A percentile compares a stretch with the other conserved stretches of the same genome.
Evolutionary conservation across 306 rosid genomes (phyloP).

Genomic region (Abrus precatorius): DNA sequence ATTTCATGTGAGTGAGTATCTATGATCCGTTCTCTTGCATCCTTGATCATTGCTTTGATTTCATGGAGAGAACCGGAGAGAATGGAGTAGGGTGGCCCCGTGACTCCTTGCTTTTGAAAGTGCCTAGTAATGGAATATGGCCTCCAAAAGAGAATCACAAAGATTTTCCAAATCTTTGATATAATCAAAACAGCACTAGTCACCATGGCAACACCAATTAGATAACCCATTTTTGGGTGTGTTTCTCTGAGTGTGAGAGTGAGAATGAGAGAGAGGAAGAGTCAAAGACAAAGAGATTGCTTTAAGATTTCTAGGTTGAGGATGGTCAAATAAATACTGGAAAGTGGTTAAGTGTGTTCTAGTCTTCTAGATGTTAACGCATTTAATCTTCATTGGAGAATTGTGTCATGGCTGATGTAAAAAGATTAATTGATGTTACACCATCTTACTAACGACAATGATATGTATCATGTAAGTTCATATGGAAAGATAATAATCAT

Average conservation of each 20-base stretch:
- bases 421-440: background rate
- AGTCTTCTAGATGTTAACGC: background rate
- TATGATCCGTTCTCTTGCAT: constrained; percentile 28
- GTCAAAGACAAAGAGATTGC: too few relatives aligned
- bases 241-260: background rate
- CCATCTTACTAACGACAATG: too few relatives aligned
- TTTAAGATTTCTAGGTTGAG: too few relatives aligned
- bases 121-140: constrained; percentile 43
- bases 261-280: too few relatives aligned
- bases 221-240: constrained; percentile 34
- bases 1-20: constrained; percentile 43
- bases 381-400: background rate
- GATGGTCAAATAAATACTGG: too few relatives aligned
- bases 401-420: constrained; percentile 36
- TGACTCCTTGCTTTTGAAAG: constrained; percentile 44
- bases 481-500: too few relatives aligned
- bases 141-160: constrained; percentile 42
- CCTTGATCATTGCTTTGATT: constrained; percentile 12
- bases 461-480: too few relatives aligned
- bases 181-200: constrained; percentile 15
- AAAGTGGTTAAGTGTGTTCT: background rate
- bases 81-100: constrained; percentile 45
- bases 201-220: constrained; percentile 1
- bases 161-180: constrained; percentile 32
- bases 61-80: constrained; percentile 44